Evolutionary conservation across 352 stramenopile species (phyloP), one percentile per base, ranked within the genome.

Genomic region (Phytopythium cucurbitacearum): DNA sequence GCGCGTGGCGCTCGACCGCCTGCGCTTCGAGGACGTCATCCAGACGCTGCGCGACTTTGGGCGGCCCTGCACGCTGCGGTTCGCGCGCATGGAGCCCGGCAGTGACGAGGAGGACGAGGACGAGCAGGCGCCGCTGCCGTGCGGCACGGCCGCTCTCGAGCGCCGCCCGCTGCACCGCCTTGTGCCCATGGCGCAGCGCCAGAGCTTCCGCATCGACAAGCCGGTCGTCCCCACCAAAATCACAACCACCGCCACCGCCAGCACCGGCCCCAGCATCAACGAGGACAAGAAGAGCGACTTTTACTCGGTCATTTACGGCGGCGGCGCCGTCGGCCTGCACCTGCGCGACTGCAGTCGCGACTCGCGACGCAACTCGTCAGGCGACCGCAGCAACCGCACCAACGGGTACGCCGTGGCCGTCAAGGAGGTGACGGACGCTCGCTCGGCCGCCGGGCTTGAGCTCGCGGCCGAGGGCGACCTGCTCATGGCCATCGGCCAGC

Each of bases 11-110:
- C 64, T 88, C 10, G 78, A 89, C 45, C 55, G 69, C 4, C 66
- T 87, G 65, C 78, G 73, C n/a, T 91, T 89, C 38, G 74, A 91
- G n/a, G 62, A 83, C 33, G 68, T 80, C 36, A 82, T 91, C 48
- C 43, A 66, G 16, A 74, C 64, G 1, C 59, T 91, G 38, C 64
- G 72, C 11, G 59, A 63, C 40, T 79, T 87, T 28, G 71, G 73
- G 1, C 68, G 76, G 4, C 80, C 80, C 3, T 82, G 69, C 47
- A 71, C 76, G 36, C 72, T 91, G 28, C 80, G 67, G 11, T 91
- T 91, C 44, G 76, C 63, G 35, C 69, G 74, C 16, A 54, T 87
- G 4, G 51, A 72, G 7, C 66, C 75, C 32, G 75, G 80, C 16
- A 61, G 45, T 13, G 54, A 47, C 13, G 57, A 48, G 7, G 60